Base-by-base conservation (phyloP, 164 flowering plant species). In the Umbellularia californica region DNA sequence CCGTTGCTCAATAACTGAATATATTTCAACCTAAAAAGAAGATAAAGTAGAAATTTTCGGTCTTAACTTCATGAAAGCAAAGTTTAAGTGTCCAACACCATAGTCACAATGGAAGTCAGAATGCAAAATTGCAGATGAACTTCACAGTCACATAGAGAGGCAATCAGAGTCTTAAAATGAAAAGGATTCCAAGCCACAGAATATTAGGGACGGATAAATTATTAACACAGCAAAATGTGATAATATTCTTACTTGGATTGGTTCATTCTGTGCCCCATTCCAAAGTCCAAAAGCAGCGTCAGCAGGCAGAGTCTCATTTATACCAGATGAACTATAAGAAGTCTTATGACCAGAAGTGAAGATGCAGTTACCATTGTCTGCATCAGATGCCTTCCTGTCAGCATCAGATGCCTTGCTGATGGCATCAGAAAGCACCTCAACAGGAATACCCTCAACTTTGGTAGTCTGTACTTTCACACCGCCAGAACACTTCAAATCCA, bases 161-260 rank as follows among this genome's bases (percentile, higher is more conserved):
- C 11, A 41, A 41, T 41, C 47, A 9, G 47, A 41, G 47, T 41
- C 60, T 17, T 1, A 15, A 15, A 55, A 55, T 17, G n/a, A 55
- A 55, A 17, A 15, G 20, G 60, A 15, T 55, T 20, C n/a, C 60
- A 0, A 30, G n/a, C 3, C 10, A 35, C 33, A 41, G 71, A 35
- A n/a, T 10, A 7, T 41, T 15, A 7, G 58, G 19, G 55, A 20
- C n/a, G 19, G 71, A 20, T 64, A 22, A 64, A 22, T 3, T 47
- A 50, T 22, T 17, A 20, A 69, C 7, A 47, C n/a, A 11, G 24
- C 19, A 71, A 12, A n/a, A 71, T 24, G 65, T 20, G 55, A 71
- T 55, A 41, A 79, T 50, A 14, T 62, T 75, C 84, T 80, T 67
- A 87, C 92, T 71, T 69, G 70, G 58, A 65, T 65, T 50, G 72